These are phyloP conservation scores for Agaricus subrufescens DNA, from an alignment of 768 basidiomycete genomes.

Conservation along the genomic window DNA sequence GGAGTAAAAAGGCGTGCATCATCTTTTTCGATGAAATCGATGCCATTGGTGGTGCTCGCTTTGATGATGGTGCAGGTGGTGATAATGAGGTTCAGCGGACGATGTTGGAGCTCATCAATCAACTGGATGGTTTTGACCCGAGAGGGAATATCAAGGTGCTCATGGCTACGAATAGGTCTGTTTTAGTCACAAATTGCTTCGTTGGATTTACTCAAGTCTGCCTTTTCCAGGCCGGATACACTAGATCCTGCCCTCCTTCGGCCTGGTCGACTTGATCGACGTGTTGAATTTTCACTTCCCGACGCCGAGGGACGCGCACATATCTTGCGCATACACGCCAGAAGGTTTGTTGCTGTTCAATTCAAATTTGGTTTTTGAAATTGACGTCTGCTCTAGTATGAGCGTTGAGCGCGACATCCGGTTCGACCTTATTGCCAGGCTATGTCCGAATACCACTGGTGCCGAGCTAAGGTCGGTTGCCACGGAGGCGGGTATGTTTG, in stretches of 20 bases:
- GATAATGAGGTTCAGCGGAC: slow-evolving; percentile 99
- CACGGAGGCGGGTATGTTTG: slow-evolving; percentile 99
- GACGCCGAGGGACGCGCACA: slow-evolving; percentile 96
- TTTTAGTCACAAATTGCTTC: slow-evolving; percentile 4
- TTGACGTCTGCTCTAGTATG: slow-evolving; percentile 56
- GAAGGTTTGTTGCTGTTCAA: slow-evolving; percentile 54
- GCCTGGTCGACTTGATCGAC: slow-evolving; percentile 92
- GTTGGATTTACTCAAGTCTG: slow-evolving; percentile 1
- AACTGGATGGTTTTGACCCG: slow-evolving; percentile 97
- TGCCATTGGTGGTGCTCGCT: slow-evolving; percentile 95
- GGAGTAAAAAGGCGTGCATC: slow-evolving; percentile 98
- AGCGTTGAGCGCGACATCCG: slow-evolving; percentile 96
- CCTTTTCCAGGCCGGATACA: slow-evolving; percentile 77
- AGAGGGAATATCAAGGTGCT: slow-evolving; percentile 99
- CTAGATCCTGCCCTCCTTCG: slow-evolving; percentile 94
- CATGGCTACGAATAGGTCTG: slow-evolving; percentile 96
- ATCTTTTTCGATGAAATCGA: slow-evolving; percentile 99
- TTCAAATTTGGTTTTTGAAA: neutral
- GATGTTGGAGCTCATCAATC: slow-evolving; percentile 99
- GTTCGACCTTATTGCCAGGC: slow-evolving; percentile 92
- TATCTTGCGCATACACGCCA: slow-evolving; percentile 93
- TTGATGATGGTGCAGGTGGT: slow-evolving; percentile 97
- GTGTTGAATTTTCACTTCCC: slow-evolving; percentile 94
- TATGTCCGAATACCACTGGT: slow-evolving; percentile 98
- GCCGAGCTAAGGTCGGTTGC: slow-evolving; percentile 97